Percentiles rank a stretch among this genome's conserved stretches.
Conservation (phyloP, 352 stramenopile species). For the Phytopythium cucurbitacearum region DNA sequence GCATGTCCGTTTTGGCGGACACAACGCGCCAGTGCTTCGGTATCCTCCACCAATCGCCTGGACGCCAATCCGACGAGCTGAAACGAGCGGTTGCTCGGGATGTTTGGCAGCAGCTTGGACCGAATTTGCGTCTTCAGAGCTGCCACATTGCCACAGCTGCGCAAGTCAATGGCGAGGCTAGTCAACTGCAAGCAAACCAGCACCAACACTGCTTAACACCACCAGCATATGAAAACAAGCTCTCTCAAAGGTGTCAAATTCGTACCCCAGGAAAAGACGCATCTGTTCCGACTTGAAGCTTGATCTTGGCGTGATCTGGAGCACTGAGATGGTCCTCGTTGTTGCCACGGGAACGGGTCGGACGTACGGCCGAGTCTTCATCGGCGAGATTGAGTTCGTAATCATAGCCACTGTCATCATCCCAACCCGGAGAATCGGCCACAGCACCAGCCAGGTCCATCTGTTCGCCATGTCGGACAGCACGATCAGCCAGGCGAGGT, state of each 20-base stretch:
- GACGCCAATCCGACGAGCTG: conserved; percentile 18
- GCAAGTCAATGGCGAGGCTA: conserved; percentile 13
- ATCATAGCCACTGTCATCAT: background rate
- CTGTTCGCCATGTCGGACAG: too few species aligned
- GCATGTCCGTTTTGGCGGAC: conserved; percentile 17
- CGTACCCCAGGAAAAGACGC: conserved; percentile 26
- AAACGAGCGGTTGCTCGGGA: background rate
- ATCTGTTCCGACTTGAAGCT: conserved; percentile 23
- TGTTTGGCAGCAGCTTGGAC: conserved; percentile 7
- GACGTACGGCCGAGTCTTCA: too few species aligned
- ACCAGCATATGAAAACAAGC: too few species aligned
- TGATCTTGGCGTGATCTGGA: background rate
- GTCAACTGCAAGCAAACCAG: conserved; percentile 11
- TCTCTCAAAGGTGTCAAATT: background rate
- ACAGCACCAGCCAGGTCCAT: too few species aligned
- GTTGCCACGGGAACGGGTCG: too few species aligned
- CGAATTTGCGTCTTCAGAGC: conserved; percentile 15
- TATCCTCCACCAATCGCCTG: conserved; percentile 10
- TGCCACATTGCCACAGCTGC: conserved; percentile 11
- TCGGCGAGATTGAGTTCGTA: background rate
- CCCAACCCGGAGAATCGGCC: background rate
- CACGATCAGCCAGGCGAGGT: too few species aligned
- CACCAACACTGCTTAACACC: background rate
- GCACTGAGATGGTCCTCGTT: too few species aligned
- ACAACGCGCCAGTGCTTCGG: conserved; percentile 14